A percentile compares a stretch with the other conserved stretches of the same genome.
Conservation (phyloP, 371 early-diverging fungal species). For the Mortierella sp. region DNA sequence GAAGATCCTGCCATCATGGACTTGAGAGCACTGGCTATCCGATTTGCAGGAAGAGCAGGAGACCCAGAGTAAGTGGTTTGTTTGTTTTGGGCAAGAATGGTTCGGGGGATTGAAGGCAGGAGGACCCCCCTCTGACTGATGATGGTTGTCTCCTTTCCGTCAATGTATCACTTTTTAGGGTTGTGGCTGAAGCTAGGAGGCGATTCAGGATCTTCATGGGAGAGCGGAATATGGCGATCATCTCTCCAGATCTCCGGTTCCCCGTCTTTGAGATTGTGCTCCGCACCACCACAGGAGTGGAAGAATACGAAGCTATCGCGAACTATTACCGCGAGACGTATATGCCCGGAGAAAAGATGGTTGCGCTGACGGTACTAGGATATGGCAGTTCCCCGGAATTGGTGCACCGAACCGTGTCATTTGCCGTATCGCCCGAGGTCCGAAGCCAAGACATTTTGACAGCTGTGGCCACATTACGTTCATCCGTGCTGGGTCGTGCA, state of each 20-base stretch:
- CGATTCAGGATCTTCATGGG: conserved; percentile 69
- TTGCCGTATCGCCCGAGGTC: conserved; percentile 77
- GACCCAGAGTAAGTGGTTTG: conserved; percentile 48
- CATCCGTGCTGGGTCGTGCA: conserved; percentile 39
- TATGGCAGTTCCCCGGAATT: conserved; percentile 67
- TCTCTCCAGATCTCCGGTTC: conserved; percentile 89
- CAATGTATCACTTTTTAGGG: conserved; percentile 1
- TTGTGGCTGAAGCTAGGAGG: conserved; percentile 65
- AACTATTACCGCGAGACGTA: conserved; percentile 76
- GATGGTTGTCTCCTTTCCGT: not conserved
- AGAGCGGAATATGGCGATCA: conserved; percentile 62
- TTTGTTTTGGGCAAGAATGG: no score
- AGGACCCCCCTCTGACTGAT: no score
- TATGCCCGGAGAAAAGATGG: conserved; percentile 80
- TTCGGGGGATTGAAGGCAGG: no score
- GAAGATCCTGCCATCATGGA: conserved; percentile 59
- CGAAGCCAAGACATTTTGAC: conserved; percentile 82
- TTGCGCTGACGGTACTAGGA: conserved; percentile 84
- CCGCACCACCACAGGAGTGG: conserved; percentile 66
- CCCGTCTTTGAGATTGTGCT: conserved; percentile 83
- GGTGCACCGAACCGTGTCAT: conserved; percentile 68
- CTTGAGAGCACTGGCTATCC: conserved; percentile 61
- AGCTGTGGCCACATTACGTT: conserved; percentile 33
- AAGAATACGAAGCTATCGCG: conserved; percentile 82
- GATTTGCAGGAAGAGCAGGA: conserved; percentile 59